A percentile compares a stretch with the other conserved stretches of the same genome.
Evolutionary conservation across 2,329 filamentous ascomycete species (phyloP).

Genomic region (Leptographium galeiforme): DNA sequence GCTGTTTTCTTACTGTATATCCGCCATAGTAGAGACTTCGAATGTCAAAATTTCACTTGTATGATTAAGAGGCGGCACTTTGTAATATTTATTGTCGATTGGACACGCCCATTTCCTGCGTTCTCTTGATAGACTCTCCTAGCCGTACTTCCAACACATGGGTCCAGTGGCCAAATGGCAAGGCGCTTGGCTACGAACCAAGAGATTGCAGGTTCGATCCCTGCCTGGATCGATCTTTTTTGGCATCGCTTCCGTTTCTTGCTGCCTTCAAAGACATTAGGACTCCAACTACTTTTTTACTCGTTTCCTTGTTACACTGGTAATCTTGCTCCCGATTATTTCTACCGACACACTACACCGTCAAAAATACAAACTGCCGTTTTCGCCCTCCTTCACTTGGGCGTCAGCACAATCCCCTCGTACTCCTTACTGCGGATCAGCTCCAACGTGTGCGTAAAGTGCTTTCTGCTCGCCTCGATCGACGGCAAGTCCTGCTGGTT

Average conservation of each 20-base stretch:
- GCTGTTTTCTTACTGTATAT: not conserved
- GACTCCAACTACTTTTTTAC: no score
- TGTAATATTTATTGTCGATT: no score
- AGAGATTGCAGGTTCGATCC: conserved; percentile 24
- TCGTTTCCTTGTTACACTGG: no score
- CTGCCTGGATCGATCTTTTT: conserved; percentile 15
- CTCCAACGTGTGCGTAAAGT: conserved; percentile 89
- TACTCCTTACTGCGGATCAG: conserved; percentile 88
- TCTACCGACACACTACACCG: no score
- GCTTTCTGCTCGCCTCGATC: conserved; percentile 79
- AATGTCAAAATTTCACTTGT: not conserved
- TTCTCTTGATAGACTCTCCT: not conserved
- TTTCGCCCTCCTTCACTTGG: conserved; percentile 24
- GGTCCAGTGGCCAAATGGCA: conserved; percentile 19
- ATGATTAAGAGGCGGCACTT: no score
- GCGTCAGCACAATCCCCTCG: conserved; percentile 72
- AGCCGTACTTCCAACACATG: no score
- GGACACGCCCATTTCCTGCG: no score
- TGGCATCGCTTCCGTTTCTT: not conserved
- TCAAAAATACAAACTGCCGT: not conserved
- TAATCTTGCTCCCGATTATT: no score
- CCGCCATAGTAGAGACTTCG: not conserved
- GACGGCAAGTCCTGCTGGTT: conserved; percentile 70
- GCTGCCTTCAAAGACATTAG: no score
- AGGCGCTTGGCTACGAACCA: conserved; percentile 25